These are phyloP conservation scores for Pilaira anomala DNA, from an alignment of 192 early-diverging fungal genomes.

Conservation along the genomic window DNA sequence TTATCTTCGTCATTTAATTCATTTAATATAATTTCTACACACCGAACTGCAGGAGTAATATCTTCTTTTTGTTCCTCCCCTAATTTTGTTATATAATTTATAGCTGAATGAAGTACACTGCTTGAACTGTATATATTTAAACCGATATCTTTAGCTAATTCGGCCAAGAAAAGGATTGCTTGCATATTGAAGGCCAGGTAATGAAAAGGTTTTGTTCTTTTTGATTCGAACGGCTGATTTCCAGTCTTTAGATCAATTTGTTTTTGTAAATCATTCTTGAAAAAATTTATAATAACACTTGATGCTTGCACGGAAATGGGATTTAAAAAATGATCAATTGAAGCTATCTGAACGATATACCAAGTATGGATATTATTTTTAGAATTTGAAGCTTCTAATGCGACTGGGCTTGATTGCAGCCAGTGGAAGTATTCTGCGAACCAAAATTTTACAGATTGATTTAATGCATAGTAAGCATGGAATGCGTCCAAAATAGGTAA, in stretches of 20 bases:
- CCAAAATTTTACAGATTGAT: conserved; percentile 16
- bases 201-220: conserved; percentile 34
- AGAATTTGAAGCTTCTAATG: conserved; percentile 8
- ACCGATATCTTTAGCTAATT: neutral
- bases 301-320: neutral
- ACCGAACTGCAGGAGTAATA: conserved; percentile 18
- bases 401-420: conserved; percentile 29
- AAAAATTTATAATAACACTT: conserved; percentile 11
- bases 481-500: conserved; percentile 18
- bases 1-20: conserved; percentile 15
- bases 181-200: conserved; percentile 38
- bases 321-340: conserved; percentile 24
- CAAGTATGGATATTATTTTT: conserved; percentile 37
- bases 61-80: conserved; percentile 18
- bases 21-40: conserved; percentile 11
- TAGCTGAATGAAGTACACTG: conserved; percentile 17
- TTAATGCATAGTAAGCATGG: neutral
- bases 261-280: conserved; percentile 3
- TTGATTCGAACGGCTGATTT: conserved; percentile 35
- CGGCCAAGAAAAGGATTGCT: conserved; percentile 28
- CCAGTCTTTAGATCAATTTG: conserved; percentile 28
- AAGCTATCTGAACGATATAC: conserved; percentile 33
- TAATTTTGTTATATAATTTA: conserved; percentile 16
- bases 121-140: conserved; percentile 4
- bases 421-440: conserved; percentile 30